These are phyloP conservation scores for Plantago coronopus DNA, from an alignment of 305 asterid genomes.

Conservation along the genomic window DNA sequence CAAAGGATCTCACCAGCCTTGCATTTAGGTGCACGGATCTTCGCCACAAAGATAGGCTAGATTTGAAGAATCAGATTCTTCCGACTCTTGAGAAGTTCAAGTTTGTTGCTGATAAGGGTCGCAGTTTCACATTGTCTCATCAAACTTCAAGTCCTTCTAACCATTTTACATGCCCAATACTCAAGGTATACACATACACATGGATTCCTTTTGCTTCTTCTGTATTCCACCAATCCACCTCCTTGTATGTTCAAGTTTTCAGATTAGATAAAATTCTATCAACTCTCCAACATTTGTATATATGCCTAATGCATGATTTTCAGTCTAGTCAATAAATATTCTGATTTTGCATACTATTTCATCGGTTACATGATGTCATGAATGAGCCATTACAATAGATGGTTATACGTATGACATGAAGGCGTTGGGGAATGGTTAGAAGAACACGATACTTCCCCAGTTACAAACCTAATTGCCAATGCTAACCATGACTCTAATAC, in stretches of 20 bases:
- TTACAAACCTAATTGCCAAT: conserved; percentile 28
- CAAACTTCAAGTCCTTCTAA: conserved; percentile 18
- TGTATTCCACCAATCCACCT: too few species aligned
- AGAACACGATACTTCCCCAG: conserved; percentile 30
- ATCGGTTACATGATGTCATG: conserved; percentile 29
- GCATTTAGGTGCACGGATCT: conserved; percentile 69
- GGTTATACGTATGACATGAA: conserved; percentile 41
- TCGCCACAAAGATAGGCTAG: conserved; percentile 77
- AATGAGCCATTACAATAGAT: conserved; percentile 42
- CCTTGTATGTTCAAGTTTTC: too few species aligned
- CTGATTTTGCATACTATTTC: too few species aligned
- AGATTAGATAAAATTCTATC: too few species aligned
- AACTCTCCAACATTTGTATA: too few species aligned
- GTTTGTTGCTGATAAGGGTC: conserved; percentile 26
- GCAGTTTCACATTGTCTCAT: conserved; percentile 8
- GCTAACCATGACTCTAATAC: conserved; percentile 28
- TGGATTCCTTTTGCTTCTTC: too few species aligned
- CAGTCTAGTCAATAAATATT: background rate
- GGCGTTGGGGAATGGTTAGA: conserved; percentile 34
- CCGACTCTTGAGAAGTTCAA: conserved; percentile 31
- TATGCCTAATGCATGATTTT: background rate
- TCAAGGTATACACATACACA: conserved; percentile 21
- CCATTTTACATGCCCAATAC: conserved; percentile 39
- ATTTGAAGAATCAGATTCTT: conserved; percentile 29
- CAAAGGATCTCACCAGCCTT: conserved; percentile 52